Evolutionary conservation across 345 rosid genomes (phyloP).

Genomic region (Citrus sinensis): DNA sequence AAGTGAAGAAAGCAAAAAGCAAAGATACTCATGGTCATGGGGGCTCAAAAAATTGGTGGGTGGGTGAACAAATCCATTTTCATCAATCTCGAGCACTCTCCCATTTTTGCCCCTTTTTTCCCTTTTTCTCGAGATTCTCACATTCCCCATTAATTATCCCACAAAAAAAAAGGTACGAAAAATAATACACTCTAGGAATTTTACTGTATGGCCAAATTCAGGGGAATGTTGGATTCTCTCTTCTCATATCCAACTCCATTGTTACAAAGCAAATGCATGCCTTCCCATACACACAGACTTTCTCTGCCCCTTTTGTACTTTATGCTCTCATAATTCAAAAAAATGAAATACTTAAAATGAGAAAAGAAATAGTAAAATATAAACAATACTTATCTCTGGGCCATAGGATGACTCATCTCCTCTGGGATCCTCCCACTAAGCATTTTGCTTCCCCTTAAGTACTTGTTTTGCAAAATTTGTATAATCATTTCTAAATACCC

Average conservation of each 20-base stretch:
- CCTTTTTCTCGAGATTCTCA: slow-evolving; percentile 42
- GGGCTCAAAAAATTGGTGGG: slow-evolving; percentile 6
- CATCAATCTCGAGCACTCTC: slow-evolving; percentile 26
- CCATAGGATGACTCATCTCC: not conserved
- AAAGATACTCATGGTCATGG: slow-evolving; percentile 6
- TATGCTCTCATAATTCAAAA: not conserved
- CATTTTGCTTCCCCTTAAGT: not conserved
- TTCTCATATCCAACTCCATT: slow-evolving; percentile 1
- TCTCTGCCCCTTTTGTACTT: slow-evolving; percentile 3
- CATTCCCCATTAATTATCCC: slow-evolving; percentile 36
- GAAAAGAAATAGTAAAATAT: not conserved
- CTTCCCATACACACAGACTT: not conserved
- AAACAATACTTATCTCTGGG: slow-evolving; percentile 16
- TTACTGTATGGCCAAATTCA: slow-evolving; percentile 39
- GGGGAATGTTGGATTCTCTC: slow-evolving; percentile 40
- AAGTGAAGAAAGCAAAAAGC: not conserved
- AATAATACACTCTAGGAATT: slow-evolving; percentile 18
- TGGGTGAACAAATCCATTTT: slow-evolving; percentile 37
- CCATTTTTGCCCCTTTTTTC: not conserved
- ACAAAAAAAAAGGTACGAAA: not conserved
- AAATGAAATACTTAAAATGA: not conserved
- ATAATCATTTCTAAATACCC: not conserved
- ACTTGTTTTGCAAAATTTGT: not conserved
- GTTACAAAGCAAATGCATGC: slow-evolving; percentile 13
- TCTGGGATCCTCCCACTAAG: not conserved